A percentile compares a stretch with the other conserved stretches of the same genome.
These are phyloP conservation scores for Suillus placidus DNA, from an alignment of 768 basidiomycete genomes.

Conservation along the genomic window DNA sequence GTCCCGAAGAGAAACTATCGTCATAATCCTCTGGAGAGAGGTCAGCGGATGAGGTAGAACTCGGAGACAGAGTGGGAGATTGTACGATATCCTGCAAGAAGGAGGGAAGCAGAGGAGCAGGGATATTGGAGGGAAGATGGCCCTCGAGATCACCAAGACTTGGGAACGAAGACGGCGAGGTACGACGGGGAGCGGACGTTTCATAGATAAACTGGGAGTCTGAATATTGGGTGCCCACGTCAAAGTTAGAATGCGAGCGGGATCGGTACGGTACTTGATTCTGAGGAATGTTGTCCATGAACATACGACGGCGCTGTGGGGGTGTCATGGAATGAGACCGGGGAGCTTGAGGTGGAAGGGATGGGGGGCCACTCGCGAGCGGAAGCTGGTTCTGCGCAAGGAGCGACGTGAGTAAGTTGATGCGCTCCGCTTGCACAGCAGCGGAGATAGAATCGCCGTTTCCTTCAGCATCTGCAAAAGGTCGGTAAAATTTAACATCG, in stretches of 20 bases:
- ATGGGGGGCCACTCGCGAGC: constrained; percentile 21
- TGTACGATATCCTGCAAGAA: constrained; percentile 78
- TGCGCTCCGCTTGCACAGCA: constrained; percentile 83
- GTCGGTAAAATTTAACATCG: constrained; percentile 12
- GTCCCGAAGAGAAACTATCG: constrained; percentile 35
- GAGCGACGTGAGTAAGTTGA: constrained; percentile 76
- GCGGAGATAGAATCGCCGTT: constrained; percentile 87
- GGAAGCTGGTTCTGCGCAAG: constrained; percentile 57
- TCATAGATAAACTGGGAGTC: constrained; percentile 67
- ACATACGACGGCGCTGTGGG: constrained; percentile 43
- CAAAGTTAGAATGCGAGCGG: constrained; percentile 55
- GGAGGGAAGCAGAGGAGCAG: constrained; percentile 64
- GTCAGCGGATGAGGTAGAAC: constrained; percentile 67
- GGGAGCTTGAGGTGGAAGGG: constrained; percentile 20
- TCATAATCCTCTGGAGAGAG: constrained; percentile 62
- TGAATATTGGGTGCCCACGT: constrained; percentile 48
- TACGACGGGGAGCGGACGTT: constrained; percentile 51
- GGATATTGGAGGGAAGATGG: constrained; percentile 35
- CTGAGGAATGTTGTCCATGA: constrained; percentile 41
- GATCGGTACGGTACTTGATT: constrained; percentile 36
- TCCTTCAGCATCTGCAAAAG: constrained; percentile 72
- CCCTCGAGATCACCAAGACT: constrained; percentile 27
- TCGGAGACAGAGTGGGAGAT: constrained; percentile 65
- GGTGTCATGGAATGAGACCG: constrained; percentile 52
- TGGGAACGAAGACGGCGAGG: constrained; percentile 44